Percentiles rank a stretch among this genome's conserved stretches.
These are phyloP conservation scores for Tillandsia fasciculata DNA, from an alignment of 176 grass and related monocot genomes.

Conservation along the genomic window DNA sequence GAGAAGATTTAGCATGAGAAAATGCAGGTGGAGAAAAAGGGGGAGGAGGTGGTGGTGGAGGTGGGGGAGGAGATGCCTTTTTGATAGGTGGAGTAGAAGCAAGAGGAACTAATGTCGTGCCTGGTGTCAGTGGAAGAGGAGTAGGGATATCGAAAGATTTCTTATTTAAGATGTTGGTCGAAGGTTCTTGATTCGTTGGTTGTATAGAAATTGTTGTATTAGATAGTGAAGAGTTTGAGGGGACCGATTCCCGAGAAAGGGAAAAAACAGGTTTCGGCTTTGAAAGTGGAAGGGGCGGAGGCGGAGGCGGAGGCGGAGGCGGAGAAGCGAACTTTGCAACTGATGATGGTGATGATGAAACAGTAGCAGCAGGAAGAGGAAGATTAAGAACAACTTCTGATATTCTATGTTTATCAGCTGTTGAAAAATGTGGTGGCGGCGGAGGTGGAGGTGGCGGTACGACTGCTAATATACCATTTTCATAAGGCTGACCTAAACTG, in stretches of 20 bases:
- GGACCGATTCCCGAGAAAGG: conserved; percentile 9
- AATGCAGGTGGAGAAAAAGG: conserved; percentile 23
- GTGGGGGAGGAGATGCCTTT: conserved; percentile 18
- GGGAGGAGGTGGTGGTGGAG: not conserved
- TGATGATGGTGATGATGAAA: conserved; percentile 23
- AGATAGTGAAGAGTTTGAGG: conserved; percentile 11
- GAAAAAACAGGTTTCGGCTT: conserved; percentile 10
- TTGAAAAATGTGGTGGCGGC: conserved; percentile 1
- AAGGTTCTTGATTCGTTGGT: conserved; percentile 6
- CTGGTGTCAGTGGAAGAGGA: conserved; percentile 37
- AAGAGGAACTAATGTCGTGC: conserved; percentile 23
- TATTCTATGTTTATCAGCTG: conserved; percentile 22
- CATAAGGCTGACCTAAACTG: not conserved
- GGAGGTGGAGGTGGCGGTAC: conserved; percentile 6
- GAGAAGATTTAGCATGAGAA: conserved; percentile 26
- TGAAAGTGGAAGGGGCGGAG: not conserved
- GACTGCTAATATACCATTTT: not conserved
- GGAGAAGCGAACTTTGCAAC: conserved; percentile 10
- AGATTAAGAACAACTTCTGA: not conserved
- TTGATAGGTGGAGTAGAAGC: conserved; percentile 17
- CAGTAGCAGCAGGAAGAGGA: conserved; percentile 1
- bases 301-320: conserved; percentile 11
- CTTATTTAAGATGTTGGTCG: conserved; percentile 18
- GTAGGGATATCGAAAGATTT: conserved; percentile 24
- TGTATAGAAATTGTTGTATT: conserved; percentile 25